A percentile compares a stretch with the other conserved stretches of the same genome.
These are phyloP conservation scores for Mentha longifolia DNA, from an alignment of 257 asterid genomes.

Conservation along the genomic window DNA sequence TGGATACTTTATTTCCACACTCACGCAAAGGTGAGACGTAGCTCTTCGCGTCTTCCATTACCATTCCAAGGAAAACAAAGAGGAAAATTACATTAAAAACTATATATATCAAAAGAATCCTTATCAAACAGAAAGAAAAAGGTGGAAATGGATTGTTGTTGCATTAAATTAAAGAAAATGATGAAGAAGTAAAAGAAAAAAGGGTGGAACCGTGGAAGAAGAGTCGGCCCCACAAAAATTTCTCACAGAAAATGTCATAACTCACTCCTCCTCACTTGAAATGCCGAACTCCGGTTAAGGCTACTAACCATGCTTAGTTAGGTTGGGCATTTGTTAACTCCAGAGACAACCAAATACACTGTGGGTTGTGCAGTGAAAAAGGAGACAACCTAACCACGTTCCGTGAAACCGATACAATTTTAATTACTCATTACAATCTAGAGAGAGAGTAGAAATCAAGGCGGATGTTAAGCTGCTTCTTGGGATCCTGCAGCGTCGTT, in stretches of 20 bases:
- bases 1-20: too few relatives aligned
- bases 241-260: slow-evolving; percentile 31
- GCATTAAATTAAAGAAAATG: too few relatives aligned
- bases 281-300: slow-evolving; percentile 30
- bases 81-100: too few relatives aligned
- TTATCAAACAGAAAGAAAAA: too few relatives aligned
- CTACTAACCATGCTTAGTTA: slow-evolving; percentile 31
- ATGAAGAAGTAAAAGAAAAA: too few relatives aligned
- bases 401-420: slow-evolving; percentile 40
- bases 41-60: too few relatives aligned
- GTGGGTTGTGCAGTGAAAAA: slow-evolving; percentile 54
- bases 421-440: slow-evolving; percentile 9
- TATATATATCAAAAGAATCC: too few relatives aligned
- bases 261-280: slow-evolving; percentile 8
- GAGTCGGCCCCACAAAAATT: slow-evolving; percentile 28
- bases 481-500: slow-evolving; percentile 43
- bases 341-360: slow-evolving; percentile 36
- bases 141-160: too few relatives aligned
- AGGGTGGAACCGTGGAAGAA: background rate
- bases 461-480: slow-evolving; percentile 57
- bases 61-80: too few relatives aligned
- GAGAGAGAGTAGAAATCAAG: slow-evolving; percentile 28
- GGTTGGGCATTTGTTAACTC: slow-evolving; percentile 20
- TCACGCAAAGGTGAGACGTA: too few relatives aligned
- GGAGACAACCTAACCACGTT: slow-evolving; percentile 58